Conservation (phyloP, 1,284 basidiomycete genomes). For the Leccinum griseonigrum region DNA sequence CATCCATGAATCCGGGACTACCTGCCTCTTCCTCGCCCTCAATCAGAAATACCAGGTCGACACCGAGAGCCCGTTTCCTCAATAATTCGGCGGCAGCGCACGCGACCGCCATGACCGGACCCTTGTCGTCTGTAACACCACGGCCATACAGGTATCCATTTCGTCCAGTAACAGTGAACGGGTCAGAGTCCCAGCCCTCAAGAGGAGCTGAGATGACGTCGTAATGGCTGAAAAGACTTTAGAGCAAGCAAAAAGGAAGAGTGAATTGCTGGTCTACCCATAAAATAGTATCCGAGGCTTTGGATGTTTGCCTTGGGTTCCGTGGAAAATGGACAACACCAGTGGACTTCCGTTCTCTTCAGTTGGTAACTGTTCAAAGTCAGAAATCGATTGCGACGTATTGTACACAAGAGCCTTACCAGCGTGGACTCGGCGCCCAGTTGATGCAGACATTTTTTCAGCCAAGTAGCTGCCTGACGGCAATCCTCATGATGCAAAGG, state of each 20-base stretch:
- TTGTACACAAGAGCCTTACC: conserved; percentile 41
- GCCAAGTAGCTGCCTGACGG: conserved; percentile 87
- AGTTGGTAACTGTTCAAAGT: conserved; percentile 52
- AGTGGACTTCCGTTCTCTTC: conserved; percentile 73
- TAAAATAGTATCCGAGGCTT: conserved; percentile 84
- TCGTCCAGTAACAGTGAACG: conserved; percentile 79
- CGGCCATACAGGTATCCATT: conserved; percentile 95
- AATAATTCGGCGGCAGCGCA: conserved; percentile 86
- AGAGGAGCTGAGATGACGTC: conserved; percentile 83
- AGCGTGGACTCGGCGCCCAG: conserved; percentile 79
- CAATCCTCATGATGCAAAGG: conserved; percentile 81
- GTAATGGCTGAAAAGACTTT: conserved; percentile 66
- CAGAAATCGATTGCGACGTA: background rate
- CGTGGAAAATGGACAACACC: conserved; percentile 83
- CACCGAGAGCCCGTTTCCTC: conserved; percentile 67
- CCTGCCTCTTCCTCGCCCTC: conserved; percentile 98
- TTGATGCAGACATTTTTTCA: conserved; percentile 83
- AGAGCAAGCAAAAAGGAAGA: background rate
- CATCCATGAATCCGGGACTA: conserved; percentile 79
- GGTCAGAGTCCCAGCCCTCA: conserved; percentile 81
- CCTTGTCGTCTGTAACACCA: conserved; percentile 91
- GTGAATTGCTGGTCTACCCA: conserved; percentile 46
- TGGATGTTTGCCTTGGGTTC: conserved; percentile 52
- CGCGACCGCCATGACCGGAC: conserved; percentile 89
- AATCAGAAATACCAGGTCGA: conserved; percentile 89